These are phyloP conservation scores for Aspergillus puulaauensis DNA, from an alignment of 2,329 filamentous ascomycete species.

Conservation along the genomic window DNA sequence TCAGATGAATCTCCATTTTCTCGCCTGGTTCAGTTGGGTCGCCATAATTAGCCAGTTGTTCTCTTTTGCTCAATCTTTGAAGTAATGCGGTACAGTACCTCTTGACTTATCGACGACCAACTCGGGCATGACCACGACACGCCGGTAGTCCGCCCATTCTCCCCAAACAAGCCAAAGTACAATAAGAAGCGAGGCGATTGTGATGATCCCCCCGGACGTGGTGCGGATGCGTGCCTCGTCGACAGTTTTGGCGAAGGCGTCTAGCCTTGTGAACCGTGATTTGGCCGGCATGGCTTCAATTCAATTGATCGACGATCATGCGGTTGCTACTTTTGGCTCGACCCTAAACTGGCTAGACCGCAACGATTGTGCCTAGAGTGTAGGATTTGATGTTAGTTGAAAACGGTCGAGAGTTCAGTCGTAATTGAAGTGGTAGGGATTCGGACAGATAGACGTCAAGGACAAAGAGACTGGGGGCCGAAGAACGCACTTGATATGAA, in stretches of 20 bases:
- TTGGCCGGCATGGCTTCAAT: constrained; percentile 71
- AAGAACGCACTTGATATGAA: constrained; percentile 6
- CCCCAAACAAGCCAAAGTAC: constrained; percentile 88
- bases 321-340: constrained; percentile 12
- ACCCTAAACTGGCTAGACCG: constrained; percentile 18
- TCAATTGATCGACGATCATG: constrained; percentile 31
- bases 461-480: not conserved
- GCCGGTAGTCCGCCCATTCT: constrained; percentile 93
- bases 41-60: constrained; percentile 16
- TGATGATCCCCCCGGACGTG: constrained; percentile 92
- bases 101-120: constrained; percentile 94
- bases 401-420: not conserved
- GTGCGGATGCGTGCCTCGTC: constrained; percentile 96
- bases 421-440: not conserved
- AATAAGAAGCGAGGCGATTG: constrained; percentile 82
- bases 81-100: constrained; percentile 55
- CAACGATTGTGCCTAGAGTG: constrained; percentile 6
- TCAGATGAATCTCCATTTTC: constrained; percentile 98
- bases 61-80: not conserved
- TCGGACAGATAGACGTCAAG: not conserved
- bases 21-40: constrained; percentile 60
- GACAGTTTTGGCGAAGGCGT: constrained; percentile 98
- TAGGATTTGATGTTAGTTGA: constrained; percentile 3
- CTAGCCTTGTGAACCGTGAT: constrained; percentile 92
- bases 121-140: constrained; percentile 83